Conservation (phyloP, 345 rosid species). For the Linum usitatissimum region DNA sequence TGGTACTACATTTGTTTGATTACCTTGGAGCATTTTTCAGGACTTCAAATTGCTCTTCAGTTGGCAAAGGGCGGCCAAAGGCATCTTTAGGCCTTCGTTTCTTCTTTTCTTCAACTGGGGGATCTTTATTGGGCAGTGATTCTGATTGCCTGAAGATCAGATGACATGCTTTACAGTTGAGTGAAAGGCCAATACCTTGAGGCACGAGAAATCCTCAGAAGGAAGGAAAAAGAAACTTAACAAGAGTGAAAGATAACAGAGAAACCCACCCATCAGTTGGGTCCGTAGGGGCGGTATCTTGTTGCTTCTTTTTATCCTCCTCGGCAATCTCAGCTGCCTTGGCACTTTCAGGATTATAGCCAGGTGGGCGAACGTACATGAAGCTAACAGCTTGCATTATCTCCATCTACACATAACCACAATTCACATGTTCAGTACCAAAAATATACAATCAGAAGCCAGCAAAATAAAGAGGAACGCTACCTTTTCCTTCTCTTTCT, state of each 20-base stretch:
- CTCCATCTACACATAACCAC: conserved; percentile 39
- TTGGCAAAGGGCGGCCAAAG: conserved; percentile 90
- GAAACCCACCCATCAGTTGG: conserved; percentile 20
- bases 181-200: not conserved
- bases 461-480: not conserved
- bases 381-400: conserved; percentile 95
- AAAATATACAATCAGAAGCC: not conserved
- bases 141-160: conserved; percentile 31
- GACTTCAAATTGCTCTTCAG: conserved; percentile 79
- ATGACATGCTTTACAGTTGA: not conserved
- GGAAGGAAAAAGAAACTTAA: not conserved
- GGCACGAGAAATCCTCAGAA: not conserved
- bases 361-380: conserved; percentile 96
- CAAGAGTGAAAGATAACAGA: conserved; percentile 26
- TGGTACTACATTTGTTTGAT: not conserved
- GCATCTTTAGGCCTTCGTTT: conserved; percentile 90
- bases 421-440: not conserved
- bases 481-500: conserved; percentile 96
- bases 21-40: conserved; percentile 87
- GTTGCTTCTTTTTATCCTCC: conserved; percentile 33
- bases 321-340: conserved; percentile 83
- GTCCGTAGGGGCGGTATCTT: conserved; percentile 20
- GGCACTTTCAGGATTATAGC: conserved; percentile 90
- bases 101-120: conserved; percentile 40
- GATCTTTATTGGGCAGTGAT: conserved; percentile 17